Evolutionary conservation across 2,329 filamentous ascomycete genomes (phyloP).

Genomic region (Thielaviopsis populi): DNA sequence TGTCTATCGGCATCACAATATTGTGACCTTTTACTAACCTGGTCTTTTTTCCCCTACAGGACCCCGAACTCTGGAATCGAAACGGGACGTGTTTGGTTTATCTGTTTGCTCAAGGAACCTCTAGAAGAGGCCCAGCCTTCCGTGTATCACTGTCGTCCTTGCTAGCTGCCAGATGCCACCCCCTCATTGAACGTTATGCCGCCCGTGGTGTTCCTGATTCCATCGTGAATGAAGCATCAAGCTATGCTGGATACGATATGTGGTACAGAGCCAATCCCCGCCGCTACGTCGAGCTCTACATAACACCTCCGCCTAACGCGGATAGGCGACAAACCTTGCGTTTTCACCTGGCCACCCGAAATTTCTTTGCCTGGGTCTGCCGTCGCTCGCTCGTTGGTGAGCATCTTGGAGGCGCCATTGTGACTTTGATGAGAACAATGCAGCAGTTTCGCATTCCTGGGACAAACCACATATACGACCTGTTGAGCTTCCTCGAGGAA

Average conservation of each 20-base stretch:
- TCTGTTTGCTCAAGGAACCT: conserved; percentile 50
- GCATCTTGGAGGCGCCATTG: conserved; percentile 47
- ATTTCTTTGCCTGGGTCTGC: conserved; percentile 59
- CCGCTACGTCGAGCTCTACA: conserved; percentile 44
- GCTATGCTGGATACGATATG: conserved; percentile 22
- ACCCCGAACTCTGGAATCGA: conserved; percentile 54
- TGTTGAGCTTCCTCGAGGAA: conserved; percentile 50
- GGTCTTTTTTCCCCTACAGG: conserved; percentile 30
- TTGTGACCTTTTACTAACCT: conserved; percentile 13
- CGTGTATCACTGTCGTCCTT: conserved; percentile 45
- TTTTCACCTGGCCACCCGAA: conserved; percentile 55
- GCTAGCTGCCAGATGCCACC: conserved; percentile 41
- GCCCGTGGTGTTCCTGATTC: conserved; percentile 11
- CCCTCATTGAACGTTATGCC: conserved; percentile 40
- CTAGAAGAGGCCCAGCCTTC: conserved; percentile 51
- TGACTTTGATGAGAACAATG: conserved; percentile 50
- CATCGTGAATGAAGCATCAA: conserved; percentile 5
- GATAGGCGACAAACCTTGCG: conserved; percentile 40
- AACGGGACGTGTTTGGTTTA: conserved; percentile 56
- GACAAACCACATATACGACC: conserved; percentile 43
- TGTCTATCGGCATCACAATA: not conserved
- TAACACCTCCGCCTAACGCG: conserved; percentile 45
- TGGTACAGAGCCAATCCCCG: conserved; percentile 24
- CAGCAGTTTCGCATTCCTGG: conserved; percentile 40
- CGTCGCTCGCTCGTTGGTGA: conserved; percentile 51